Percentiles rank a stretch among this genome's conserved stretches.
These are phyloP conservation scores for Chlamydomonas incerta DNA, from an alignment of 139 green algal genomes.

Conservation along the genomic window DNA sequence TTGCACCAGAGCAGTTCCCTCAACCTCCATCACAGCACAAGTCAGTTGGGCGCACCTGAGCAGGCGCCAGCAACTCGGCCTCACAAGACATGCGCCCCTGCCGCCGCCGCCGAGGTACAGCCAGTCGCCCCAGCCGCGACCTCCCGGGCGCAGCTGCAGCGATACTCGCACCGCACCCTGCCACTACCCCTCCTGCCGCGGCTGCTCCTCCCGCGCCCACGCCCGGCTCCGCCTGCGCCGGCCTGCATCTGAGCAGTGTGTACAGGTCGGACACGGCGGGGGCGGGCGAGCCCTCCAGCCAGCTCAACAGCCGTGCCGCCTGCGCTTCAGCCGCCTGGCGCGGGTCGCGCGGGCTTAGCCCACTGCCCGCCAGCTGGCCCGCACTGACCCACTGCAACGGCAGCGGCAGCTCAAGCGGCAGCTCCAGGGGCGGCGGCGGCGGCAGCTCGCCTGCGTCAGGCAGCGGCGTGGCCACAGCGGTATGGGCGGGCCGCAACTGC, in stretches of 20 bases:
- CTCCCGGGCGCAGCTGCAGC: not conserved
- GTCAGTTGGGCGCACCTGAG: not conserved
- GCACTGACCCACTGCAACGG: conserved; percentile 18
- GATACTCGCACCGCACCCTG: not conserved
- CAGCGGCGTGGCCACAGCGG: too few species aligned
- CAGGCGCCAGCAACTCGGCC: too few species aligned
- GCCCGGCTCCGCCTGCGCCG: not conserved
- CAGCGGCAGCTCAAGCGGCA: conserved; percentile 7
- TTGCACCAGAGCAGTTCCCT: too few species aligned
- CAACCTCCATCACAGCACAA: too few species aligned
- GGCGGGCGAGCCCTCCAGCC: conserved; percentile 12
- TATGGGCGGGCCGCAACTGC: too few species aligned
- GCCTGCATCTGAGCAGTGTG: conserved; percentile 1
- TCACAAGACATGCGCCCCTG: not conserved
- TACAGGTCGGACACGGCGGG: conserved; percentile 19
- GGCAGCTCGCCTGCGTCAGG: not conserved
- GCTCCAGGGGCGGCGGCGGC: conserved; percentile 4
- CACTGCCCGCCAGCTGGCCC: conserved; percentile 5
- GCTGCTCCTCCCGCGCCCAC: not conserved
- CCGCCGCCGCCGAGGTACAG: not conserved
- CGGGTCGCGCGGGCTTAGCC: not conserved
- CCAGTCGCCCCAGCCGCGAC: not conserved
- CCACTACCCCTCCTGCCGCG: not conserved
- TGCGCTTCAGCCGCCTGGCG: not conserved
- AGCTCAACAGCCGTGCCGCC: not conserved